Conservation (phyloP, 2,329 filamentous ascomycete species). For the Karstenula rhodostoma region DNA sequence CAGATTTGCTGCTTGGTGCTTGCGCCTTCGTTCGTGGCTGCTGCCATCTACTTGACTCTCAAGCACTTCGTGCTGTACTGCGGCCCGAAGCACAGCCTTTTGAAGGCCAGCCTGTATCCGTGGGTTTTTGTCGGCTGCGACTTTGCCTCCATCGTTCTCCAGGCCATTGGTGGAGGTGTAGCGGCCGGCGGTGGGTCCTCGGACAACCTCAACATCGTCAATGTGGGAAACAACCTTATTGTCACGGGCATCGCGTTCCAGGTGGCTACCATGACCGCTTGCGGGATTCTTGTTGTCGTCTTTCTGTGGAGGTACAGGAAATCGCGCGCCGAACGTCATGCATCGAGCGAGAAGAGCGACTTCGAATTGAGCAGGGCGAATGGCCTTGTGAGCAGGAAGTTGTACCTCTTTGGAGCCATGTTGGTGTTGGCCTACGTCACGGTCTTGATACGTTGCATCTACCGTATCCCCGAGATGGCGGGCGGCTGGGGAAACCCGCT, state of each 20-base stretch:
- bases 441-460: slow-evolving; percentile 57
- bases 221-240: slow-evolving; percentile 62
- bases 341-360: slow-evolving; percentile 10
- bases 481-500: slow-evolving; percentile 53
- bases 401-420: slow-evolving; percentile 32
- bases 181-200: slow-evolving; percentile 55
- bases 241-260: slow-evolving; percentile 64
- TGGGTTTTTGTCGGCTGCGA: slow-evolving; percentile 67
- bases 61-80: slow-evolving; percentile 64
- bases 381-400: slow-evolving; percentile 8
- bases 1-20: slow-evolving; percentile 65
- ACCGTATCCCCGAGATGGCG: slow-evolving; percentile 56
- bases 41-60: slow-evolving; percentile 62
- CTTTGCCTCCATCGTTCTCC: slow-evolving; percentile 61
- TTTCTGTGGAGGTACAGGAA: slow-evolving; percentile 4
- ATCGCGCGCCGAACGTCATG: slow-evolving; percentile 4
- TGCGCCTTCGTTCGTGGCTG: slow-evolving; percentile 62
- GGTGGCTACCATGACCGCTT: slow-evolving; percentile 53
- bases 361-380: slow-evolving; percentile 1
- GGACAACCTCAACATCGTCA: slow-evolving; percentile 33
- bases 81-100: slow-evolving; percentile 44
- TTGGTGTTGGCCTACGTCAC: slow-evolving; percentile 50
- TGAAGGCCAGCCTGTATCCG: slow-evolving; percentile 55
- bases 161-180: slow-evolving; percentile 64
- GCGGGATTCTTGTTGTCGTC: slow-evolving; percentile 1